phyloP scores from a whole-genome alignment of 495 filamentous ascomycete species.

The Neurospora terricola region DNA sequence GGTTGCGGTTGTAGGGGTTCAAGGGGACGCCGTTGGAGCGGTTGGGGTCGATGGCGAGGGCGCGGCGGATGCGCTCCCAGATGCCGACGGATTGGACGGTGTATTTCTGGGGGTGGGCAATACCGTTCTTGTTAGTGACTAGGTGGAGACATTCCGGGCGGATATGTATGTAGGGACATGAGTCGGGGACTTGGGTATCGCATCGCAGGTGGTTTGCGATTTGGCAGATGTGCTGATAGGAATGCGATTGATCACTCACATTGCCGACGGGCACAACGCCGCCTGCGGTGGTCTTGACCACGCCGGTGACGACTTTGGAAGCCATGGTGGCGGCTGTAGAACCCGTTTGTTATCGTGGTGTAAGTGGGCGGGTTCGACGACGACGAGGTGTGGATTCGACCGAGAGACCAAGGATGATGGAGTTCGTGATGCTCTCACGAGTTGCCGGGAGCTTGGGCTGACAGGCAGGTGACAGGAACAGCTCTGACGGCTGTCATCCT shows the following conservation, averaged over 20 bases:
- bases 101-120: slow-evolving; percentile 70
- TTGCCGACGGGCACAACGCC: slow-evolving; percentile 37
- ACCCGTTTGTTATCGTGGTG: background rate
- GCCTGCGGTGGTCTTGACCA: slow-evolving; percentile 38
- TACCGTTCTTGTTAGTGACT: background rate
- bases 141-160: background rate
- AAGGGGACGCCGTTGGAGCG: slow-evolving; percentile 87
- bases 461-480: background rate
- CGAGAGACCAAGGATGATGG: background rate
- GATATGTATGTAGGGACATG: background rate
- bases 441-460: background rate
- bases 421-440: background rate
- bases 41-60: slow-evolving; percentile 73
- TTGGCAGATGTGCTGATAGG: background rate
- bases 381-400: background rate
- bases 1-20: slow-evolving; percentile 86
- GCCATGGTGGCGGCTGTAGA: slow-evolving; percentile 35
- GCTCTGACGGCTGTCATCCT: background rate
- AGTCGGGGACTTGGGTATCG: slow-evolving; percentile 2
- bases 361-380: background rate
- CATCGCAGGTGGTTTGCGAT: background rate
- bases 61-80: slow-evolving; percentile 73
- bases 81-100: slow-evolving; percentile 86
- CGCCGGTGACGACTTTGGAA: slow-evolving; percentile 43
- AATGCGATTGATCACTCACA: slow-evolving; percentile 20